phyloP scores from a whole-genome alignment of 208 protist species.

The Crithidia expoeki region DNA sequence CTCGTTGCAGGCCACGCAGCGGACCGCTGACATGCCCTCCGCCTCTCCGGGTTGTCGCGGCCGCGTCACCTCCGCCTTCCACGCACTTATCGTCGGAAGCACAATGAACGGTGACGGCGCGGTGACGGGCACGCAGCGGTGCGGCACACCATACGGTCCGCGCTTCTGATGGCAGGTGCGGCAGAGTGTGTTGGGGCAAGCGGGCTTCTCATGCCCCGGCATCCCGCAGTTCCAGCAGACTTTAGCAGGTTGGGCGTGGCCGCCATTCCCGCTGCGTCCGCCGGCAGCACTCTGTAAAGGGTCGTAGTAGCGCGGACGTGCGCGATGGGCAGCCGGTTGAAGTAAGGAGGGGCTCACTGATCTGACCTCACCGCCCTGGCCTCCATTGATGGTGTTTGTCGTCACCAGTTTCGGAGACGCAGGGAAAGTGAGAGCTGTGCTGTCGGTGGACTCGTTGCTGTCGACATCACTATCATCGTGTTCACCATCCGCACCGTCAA shows the following conservation, averaged over 20 bases:
- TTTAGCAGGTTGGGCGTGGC: conserved; percentile 35
- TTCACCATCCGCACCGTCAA: neutral
- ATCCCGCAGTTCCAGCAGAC: conserved; percentile 89
- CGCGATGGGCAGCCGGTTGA: conserved; percentile 7
- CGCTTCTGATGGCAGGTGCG: conserved; percentile 65
- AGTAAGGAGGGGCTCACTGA: neutral
- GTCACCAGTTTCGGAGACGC: neutral
- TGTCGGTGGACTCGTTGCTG: neutral
- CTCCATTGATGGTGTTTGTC: neutral
- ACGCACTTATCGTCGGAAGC: conserved; percentile 18
- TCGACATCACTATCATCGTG: conserved; percentile 14
- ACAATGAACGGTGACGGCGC: conserved; percentile 60
- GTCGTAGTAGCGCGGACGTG: conserved; percentile 72
- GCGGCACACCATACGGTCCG: conserved; percentile 31
- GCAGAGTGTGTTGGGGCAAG: conserved; percentile 80
- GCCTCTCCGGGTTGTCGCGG: conserved; percentile 12
- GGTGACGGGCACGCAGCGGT: conserved; percentile 41
- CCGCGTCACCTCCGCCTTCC: conserved; percentile 20
- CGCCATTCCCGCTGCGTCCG: conserved; percentile 20
- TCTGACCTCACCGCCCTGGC: neutral
- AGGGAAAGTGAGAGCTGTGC: neutral
- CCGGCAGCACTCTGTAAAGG: conserved; percentile 33
- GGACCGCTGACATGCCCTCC: conserved; percentile 52
- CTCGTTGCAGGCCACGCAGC: conserved; percentile 61
- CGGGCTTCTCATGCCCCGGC: conserved; percentile 77